Base-by-base conservation (phyloP, 148 eudicot genomes). In the Euryodendron excelsum region DNA sequence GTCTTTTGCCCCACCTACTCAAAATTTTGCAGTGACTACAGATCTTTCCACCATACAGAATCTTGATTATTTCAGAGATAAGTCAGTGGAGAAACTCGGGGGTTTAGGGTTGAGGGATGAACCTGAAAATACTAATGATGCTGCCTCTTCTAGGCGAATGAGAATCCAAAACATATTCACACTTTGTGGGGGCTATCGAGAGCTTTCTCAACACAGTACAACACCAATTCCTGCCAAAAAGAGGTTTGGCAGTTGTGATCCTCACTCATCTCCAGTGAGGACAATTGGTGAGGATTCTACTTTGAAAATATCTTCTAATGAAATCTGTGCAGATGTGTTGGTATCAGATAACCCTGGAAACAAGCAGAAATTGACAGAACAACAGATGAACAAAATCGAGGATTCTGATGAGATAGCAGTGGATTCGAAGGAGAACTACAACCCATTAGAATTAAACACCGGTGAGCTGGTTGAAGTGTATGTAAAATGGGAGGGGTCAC, bases 401-500 rank as follows among this genome's bases (percentile, higher is more conserved):
- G 39, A 62, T 20, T 60, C 64, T 62, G 72, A 68, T 68, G 81
- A 76, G 47, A 33, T 58, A 30, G 50, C 31, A 25, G 23, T 48
- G n/a, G 74, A 79, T 56, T 67, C 65, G 34, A 89, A 94, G 88
- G 98, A 92, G 85, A 93, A 95, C 68, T 45, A 69, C 81, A 86
- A 70, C 53, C 90, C 94, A 0, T 76, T 47, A 62, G 50, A 67
- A 47, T 80, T 83, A 13, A 78, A 41, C 1, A 61, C 70, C 62
- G 91, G 74, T 69, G 86, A 78, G 66, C 52, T 83, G 72, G 80
- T 91, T 81, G 92, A 92, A 71, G 88, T 94, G 5, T 84, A 86
- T 74, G 95, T 92, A 36, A 94, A 94, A 81, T 94, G 98, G 98
- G 98, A 94, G 76, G 95, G 88, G 17, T 89, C 97, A 34, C 90